phyloP scores from a whole-genome alignment of 2,329 filamentous ascomycete genomes.

The Drechslera avenae region DNA sequence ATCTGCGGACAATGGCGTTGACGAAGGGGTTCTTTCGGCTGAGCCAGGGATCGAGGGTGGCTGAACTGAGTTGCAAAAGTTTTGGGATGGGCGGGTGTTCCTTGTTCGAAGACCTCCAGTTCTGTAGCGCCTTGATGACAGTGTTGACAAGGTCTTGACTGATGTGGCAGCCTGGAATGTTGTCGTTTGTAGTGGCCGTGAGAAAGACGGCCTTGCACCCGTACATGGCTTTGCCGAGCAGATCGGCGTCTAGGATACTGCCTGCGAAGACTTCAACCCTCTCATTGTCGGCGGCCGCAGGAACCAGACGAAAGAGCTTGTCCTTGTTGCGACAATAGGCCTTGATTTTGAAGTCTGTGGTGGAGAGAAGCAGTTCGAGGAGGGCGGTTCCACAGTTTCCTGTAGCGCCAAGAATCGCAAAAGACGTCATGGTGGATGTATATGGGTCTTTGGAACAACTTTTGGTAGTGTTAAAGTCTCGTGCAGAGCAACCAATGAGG shows the following conservation, averaged over 20 bases:
- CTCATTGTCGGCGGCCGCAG: conserved; percentile 1
- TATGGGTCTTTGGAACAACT: too few species aligned
- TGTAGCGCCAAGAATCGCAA: conserved; percentile 21
- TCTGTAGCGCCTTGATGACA: conserved; percentile 48
- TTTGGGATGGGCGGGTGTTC: neutral
- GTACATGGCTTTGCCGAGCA: conserved; percentile 48
- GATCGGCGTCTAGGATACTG: conserved; percentile 47
- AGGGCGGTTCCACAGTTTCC: conserved; percentile 20
- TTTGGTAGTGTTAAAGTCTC: too few species aligned
- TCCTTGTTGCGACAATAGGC: conserved; percentile 19
- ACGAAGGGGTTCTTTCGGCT: conserved; percentile 38
- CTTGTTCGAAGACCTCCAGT: conserved; percentile 19
- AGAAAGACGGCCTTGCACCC: conserved; percentile 50
- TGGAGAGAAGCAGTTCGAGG: conserved; percentile 7
- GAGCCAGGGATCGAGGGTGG: conserved; percentile 45
- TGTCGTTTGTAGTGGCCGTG: conserved; percentile 49
- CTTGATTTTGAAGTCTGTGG: conserved; percentile 13
- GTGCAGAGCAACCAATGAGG: too few species aligned
- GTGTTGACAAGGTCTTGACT: conserved; percentile 44
- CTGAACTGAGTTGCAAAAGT: conserved; percentile 53
- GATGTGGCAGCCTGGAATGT: conserved; percentile 51
- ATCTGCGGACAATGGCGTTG: conserved; percentile 25
- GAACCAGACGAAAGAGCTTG: conserved; percentile 13
- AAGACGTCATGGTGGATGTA: conserved; percentile 7
- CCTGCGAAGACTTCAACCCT: conserved; percentile 51